Evolutionary conservation across 495 filamentous ascomycete genomes (phyloP).

Genomic region (Elaphomyces granulatus): DNA sequence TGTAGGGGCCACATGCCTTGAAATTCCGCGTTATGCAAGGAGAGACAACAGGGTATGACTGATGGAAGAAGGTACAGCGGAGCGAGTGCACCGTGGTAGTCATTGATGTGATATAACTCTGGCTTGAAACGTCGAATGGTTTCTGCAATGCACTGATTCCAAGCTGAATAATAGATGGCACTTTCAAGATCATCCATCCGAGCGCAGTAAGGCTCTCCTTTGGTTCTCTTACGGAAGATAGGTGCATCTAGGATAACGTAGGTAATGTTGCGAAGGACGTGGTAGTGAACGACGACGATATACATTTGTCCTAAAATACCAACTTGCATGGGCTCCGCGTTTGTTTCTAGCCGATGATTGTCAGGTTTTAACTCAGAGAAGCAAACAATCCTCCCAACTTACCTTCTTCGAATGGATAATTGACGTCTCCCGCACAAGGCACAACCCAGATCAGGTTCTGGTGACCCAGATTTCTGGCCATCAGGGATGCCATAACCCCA

Average conservation of each 20-base stretch:
- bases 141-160: slow-evolving; percentile 59
- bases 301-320: slow-evolving; percentile 49
- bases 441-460: slow-evolving; percentile 65
- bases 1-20: slow-evolving; percentile 64
- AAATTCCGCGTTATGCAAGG: slow-evolving; percentile 59
- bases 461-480: slow-evolving; percentile 54
- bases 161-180: slow-evolving; percentile 59
- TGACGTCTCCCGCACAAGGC: slow-evolving; percentile 55
- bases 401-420: slow-evolving; percentile 47
- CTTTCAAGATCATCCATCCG: slow-evolving; percentile 64
- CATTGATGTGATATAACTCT: slow-evolving; percentile 69
- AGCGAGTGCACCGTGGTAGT: slow-evolving; percentile 63
- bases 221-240: slow-evolving; percentile 55
- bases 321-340: slow-evolving; percentile 49
- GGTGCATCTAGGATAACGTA: slow-evolving; percentile 58
- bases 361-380: too few species aligned
- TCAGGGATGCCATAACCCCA: slow-evolving; percentile 55
- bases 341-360: too few species aligned
- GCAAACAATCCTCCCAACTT: too few species aligned
- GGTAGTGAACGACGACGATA: slow-evolving; percentile 52
- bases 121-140: slow-evolving; percentile 44
- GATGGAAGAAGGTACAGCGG: slow-evolving; percentile 55
- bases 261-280: slow-evolving; percentile 51
- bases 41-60: slow-evolving; percentile 33
- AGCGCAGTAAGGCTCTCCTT: slow-evolving; percentile 51